These are phyloP conservation scores for Metarhizium robertsii DNA, from an alignment of 2,329 filamentous ascomycete genomes.

Conservation along the genomic window DNA sequence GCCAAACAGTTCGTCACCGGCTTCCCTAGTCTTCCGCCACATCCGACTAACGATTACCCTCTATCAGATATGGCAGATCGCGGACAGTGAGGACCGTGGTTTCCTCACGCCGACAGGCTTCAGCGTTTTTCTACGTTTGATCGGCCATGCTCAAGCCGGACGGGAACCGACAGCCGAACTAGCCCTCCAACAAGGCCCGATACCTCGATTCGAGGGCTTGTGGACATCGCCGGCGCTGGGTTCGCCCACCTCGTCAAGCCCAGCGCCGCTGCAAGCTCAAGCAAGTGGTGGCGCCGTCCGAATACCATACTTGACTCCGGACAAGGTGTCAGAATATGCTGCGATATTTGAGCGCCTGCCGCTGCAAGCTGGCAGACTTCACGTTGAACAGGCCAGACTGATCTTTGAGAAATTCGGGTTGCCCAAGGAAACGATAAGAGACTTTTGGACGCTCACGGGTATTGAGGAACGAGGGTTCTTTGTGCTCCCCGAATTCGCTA, in stretches of 20 bases:
- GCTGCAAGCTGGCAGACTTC: slow-evolving; percentile 61
- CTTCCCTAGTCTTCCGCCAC: background rate
- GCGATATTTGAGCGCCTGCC: slow-evolving; percentile 85
- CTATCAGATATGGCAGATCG: slow-evolving; percentile 92
- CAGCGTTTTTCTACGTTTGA: slow-evolving; percentile 83
- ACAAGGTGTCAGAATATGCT: slow-evolving; percentile 84
- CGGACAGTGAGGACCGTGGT: slow-evolving; percentile 91
- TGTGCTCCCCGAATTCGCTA: slow-evolving; percentile 85
- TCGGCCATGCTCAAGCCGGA: slow-evolving; percentile 89
- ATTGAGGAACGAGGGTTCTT: slow-evolving; percentile 85
- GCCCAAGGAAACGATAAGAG: slow-evolving; percentile 82
- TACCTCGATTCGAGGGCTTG: slow-evolving; percentile 86
- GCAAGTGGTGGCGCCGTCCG: slow-evolving; percentile 63
- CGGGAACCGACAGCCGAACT: slow-evolving; percentile 72
- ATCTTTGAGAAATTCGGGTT: slow-evolving; percentile 92
- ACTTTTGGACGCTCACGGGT: slow-evolving; percentile 93
- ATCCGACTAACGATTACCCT: slow-evolving; percentile 5
- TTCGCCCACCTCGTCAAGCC: slow-evolving; percentile 32
- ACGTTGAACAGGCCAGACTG: slow-evolving; percentile 78
- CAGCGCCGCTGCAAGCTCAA: slow-evolving; percentile 45
- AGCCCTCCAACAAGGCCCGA: slow-evolving; percentile 75
- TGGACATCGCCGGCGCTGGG: slow-evolving; percentile 14
- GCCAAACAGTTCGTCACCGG: slow-evolving; percentile 64
- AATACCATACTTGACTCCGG: slow-evolving; percentile 78
- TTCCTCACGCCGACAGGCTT: slow-evolving; percentile 90